phyloP scores from a whole-genome alignment of 768 basidiomycete species.

The Coprinopsis strossmayeri region DNA sequence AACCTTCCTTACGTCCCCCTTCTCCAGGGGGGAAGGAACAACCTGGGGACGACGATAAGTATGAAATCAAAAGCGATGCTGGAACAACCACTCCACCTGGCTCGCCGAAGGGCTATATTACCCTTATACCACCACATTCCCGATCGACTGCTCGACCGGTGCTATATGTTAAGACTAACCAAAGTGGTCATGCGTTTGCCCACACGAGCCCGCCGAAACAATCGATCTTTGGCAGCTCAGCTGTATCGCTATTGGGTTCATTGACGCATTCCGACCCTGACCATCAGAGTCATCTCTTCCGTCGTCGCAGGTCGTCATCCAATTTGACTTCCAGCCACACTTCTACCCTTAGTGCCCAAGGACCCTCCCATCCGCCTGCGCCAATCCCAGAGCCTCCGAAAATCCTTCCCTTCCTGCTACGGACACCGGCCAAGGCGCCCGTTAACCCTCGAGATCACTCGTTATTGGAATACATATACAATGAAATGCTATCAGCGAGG shows the following conservation, averaged over 20 bases:
- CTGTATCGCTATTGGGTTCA: slow-evolving; percentile 21
- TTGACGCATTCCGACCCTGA: slow-evolving; percentile 12
- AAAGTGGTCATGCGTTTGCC: background rate
- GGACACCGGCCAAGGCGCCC: slow-evolving; percentile 32
- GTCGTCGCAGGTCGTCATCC: slow-evolving; percentile 11
- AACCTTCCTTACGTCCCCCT: background rate
- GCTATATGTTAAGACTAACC: slow-evolving; percentile 15
- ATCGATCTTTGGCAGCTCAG: slow-evolving; percentile 16
- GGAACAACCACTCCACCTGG: slow-evolving; percentile 9
- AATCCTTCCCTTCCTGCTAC: slow-evolving; percentile 25
- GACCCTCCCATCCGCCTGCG: background rate
- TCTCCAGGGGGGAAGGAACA: no score
- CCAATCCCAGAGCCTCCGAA: slow-evolving; percentile 9
- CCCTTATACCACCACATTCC: slow-evolving; percentile 15
- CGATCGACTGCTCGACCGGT: slow-evolving; percentile 15
- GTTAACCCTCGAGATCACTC: slow-evolving; percentile 63
- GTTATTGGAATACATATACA: slow-evolving; percentile 57
- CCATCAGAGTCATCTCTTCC: slow-evolving; percentile 4
- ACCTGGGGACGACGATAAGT: no score
- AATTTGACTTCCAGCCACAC: slow-evolving; percentile 2
- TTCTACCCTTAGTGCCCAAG: background rate
- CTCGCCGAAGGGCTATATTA: slow-evolving; percentile 7
- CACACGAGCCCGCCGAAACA: slow-evolving; percentile 9
- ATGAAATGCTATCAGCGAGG: slow-evolving; percentile 57
- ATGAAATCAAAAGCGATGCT: slow-evolving; percentile 1